Evolutionary conservation across 352 stramenopile species (phyloP), one percentile per base, ranked within the genome.

Genomic region (Paralagenidium karlingii): DNA sequence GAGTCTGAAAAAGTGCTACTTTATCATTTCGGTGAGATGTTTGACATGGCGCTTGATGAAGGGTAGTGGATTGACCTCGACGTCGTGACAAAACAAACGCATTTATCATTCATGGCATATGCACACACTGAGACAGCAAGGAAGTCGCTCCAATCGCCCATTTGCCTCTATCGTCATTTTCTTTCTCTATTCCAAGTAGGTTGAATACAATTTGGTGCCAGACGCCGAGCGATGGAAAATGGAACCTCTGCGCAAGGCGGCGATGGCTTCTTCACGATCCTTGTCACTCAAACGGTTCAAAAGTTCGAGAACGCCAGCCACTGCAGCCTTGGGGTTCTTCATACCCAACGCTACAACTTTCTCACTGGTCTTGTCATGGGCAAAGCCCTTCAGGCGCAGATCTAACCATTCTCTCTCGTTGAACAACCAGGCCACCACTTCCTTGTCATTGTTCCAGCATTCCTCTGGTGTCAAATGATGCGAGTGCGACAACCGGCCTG

Each of bases 221-320:
- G 63, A 76, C 28, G 55, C 58, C 29, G 47, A 84, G 56, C 82
- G 79, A 60, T 81, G 71, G 58, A 92, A 92, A 53, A 92, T 92
- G 38, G 70, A 87, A 51, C 76, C 79, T 28, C 79, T 75, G 39
- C 79, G 79, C 47, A 92, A 55, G 28, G 74, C 62, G 19, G 74
- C 58, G 3, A 89, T 46, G 37, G 78, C 76, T 38, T 92, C 79
- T 49, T 93, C 79, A 41, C 77, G 76, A 63, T 90, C 76, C 61
- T 84, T 86, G 53, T 64, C 60, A 44, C 62, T 86, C 31, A 92
- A 61, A 51, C 88, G 59, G 53, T 83, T 68, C 33, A 92, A 62
- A 49, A 92, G 51, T 53, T 89, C 71, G 9, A 92, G 53, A 42
- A 92, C 87, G 12, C 79, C 79, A 3, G 75, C 69, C 25, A 90